Conservation (phyloP, 2,329 filamentous ascomycete species). For the Aspergillus latus region DNA sequence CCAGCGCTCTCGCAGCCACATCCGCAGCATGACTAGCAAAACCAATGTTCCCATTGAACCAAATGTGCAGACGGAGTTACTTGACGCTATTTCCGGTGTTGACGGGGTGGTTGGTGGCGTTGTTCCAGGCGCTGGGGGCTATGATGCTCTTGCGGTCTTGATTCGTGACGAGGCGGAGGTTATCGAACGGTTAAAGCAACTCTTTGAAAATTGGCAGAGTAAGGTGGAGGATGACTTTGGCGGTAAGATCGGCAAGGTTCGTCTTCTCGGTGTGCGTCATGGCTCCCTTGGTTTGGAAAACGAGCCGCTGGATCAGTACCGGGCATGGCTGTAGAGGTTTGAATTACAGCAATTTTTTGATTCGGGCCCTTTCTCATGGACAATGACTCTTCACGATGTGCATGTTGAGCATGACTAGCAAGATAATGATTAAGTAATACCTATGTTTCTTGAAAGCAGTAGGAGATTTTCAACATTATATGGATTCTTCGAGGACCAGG, state of each 20-base stretch:
- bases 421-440: not conserved
- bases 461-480: not conserved
- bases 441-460: not conserved
- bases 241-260: conserved; percentile 47
- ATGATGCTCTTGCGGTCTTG: conserved; percentile 81
- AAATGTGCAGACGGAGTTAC: conserved; percentile 73
- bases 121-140: conserved; percentile 90
- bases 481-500: too few relatives aligned
- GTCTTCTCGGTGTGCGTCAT: conserved; percentile 46
- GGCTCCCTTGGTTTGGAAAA: conserved; percentile 47
- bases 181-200: conserved; percentile 57
- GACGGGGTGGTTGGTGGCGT: conserved; percentile 86
- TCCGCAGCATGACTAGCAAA: conserved; percentile 72
- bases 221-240: conserved; percentile 45
- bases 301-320: conserved; percentile 41
- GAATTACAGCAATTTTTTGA: not conserved
- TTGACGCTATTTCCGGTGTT: conserved; percentile 71
- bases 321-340: conserved; percentile 31
- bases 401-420: not conserved
- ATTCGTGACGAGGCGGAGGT: conserved; percentile 71
- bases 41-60: conserved; percentile 89
- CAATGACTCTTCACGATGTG: conserved; percentile 3
- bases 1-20: conserved; percentile 55
- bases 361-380: not conserved
- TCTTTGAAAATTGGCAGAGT: conserved; percentile 66